Evolutionary conservation across 176 grass and related monocot species (phyloP).

Genomic region (Hsuehochloa calcarea): DNA sequence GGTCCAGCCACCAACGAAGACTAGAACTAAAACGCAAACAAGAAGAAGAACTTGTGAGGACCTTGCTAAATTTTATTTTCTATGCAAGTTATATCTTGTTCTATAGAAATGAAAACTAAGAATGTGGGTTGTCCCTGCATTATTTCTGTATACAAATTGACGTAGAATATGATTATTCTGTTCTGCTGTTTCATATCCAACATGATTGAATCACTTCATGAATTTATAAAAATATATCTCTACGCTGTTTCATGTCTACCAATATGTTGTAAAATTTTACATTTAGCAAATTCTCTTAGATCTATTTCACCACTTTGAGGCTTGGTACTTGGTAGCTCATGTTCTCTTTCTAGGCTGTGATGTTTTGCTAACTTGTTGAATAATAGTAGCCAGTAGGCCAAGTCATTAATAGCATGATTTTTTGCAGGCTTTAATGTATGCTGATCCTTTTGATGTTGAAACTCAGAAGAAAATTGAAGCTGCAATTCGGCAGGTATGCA

Average conservation of each 20-base stretch:
- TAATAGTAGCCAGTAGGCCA: constrained; percentile 1
- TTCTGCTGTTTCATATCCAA: neutral
- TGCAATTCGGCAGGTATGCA: constrained; percentile 80
- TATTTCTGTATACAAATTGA: neutral
- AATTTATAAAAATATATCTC: constrained; percentile 8
- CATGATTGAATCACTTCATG: neutral
- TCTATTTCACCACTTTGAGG: neutral
- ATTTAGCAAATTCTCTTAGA: neutral
- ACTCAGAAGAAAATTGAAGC: constrained; percentile 99
- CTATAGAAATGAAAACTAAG: neutral
- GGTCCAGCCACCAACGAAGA: constrained; percentile 70
- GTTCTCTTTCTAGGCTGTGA: neutral
- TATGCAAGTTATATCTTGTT: neutral
- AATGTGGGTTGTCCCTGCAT: neutral
- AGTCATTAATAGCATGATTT: neutral
- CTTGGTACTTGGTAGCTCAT: constrained; percentile 15
- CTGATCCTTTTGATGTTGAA: constrained; percentile 98
- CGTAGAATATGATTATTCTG: neutral
- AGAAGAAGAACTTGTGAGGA: constrained; percentile 94
- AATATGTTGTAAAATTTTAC: neutral
- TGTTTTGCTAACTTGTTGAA: constrained; percentile 10
- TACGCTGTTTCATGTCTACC: neutral
- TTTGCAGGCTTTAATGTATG: constrained; percentile 74
- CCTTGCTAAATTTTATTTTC: neutral
- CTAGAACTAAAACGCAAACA: constrained; percentile 67